Conservation (phyloP, 129 eudicot genomes). For the Smallanthus sonchifolius region DNA sequence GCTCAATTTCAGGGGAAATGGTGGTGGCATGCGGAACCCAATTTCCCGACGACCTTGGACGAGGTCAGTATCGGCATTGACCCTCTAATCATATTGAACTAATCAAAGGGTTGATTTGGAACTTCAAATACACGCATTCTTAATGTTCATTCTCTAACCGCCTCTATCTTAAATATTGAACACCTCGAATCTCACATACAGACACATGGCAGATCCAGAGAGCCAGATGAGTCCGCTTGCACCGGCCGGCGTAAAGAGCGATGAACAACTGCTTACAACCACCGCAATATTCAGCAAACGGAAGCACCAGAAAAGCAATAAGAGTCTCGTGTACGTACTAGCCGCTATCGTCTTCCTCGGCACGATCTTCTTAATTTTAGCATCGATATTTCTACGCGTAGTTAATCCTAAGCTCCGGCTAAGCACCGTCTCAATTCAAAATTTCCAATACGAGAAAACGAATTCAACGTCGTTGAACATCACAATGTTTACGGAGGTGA, state of each 20-base stretch:
- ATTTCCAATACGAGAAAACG: slow-evolving; percentile 14
- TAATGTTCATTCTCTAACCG: background rate
- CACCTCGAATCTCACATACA: background rate
- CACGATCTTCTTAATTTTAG: slow-evolving; percentile 22
- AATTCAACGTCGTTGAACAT: slow-evolving; percentile 23
- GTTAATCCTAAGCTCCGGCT: slow-evolving; percentile 33
- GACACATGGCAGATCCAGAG: slow-evolving; percentile 35
- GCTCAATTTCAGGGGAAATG: too few relatives aligned
- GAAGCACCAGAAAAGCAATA: slow-evolving; percentile 30
- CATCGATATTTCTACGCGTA: slow-evolving; percentile 28
- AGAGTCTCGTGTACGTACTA: slow-evolving; percentile 41
- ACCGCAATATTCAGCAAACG: background rate
- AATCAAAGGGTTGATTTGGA: slow-evolving; percentile 9
- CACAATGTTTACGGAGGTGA: slow-evolving; percentile 24
- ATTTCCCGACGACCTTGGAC: too few relatives aligned
- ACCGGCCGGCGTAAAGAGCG: slow-evolving; percentile 32
- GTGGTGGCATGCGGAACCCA: too few relatives aligned
- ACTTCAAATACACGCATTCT: background rate
- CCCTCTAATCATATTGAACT: background rate
- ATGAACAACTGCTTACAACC: slow-evolving; percentile 14
- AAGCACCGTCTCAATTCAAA: slow-evolving; percentile 21
- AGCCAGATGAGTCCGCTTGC: slow-evolving; percentile 23
- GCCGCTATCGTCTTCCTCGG: slow-evolving; percentile 18
- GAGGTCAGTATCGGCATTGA: slow-evolving; percentile 18
- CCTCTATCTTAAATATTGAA: background rate